A percentile compares a stretch with the other conserved stretches of the same genome.
Evolutionary conservation across 257 asterid species (phyloP).

Genomic region (Primulina eburnea): DNA sequence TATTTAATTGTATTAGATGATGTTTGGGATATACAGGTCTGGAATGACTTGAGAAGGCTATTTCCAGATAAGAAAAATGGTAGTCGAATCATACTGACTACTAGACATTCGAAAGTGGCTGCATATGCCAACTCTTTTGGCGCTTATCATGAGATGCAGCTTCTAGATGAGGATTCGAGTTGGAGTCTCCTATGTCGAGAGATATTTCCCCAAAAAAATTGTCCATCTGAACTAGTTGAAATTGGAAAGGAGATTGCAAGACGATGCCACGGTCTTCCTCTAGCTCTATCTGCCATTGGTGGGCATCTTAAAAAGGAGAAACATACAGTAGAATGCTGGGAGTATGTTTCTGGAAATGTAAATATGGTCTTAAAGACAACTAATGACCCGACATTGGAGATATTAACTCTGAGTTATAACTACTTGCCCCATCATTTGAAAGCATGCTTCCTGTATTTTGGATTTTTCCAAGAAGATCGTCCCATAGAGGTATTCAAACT

Average conservation of each 20-base stretch:
- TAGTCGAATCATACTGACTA: conserved; percentile 5
- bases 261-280: background rate
- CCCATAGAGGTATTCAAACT: background rate
- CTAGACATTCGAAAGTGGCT: background rate
- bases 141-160: background rate
- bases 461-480: background rate
- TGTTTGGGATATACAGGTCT: background rate
- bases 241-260: background rate
- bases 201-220: background rate
- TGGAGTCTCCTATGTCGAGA: background rate
- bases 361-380: background rate
- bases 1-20: conserved; percentile 4
- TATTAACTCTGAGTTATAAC: conserved; percentile 2
- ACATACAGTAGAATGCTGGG: background rate
- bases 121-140: background rate
- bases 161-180: background rate
- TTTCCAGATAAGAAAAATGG: background rate
- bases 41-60: background rate
- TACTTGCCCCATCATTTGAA: conserved; percentile 2
- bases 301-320: background rate
- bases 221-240: background rate
- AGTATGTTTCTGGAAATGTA: background rate
- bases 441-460: background rate
- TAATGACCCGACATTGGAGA: background rate
- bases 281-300: background rate